phyloP scores from a whole-genome alignment of 2,329 filamentous ascomycete species.

The Botrytis sinoallii region DNA sequence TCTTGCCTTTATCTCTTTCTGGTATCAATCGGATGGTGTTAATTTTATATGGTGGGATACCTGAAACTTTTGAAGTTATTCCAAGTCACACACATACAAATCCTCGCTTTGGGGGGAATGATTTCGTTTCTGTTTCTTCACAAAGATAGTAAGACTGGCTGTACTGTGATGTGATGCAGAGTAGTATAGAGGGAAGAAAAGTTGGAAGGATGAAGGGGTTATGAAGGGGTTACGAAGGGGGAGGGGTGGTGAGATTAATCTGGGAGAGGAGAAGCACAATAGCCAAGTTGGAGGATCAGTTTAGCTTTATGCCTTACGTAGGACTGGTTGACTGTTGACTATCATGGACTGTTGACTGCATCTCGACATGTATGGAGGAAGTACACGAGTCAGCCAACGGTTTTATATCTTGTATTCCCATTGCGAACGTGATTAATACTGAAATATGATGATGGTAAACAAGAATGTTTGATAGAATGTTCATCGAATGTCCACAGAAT shows the following conservation, averaged over 20 bases:
- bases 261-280: background rate
- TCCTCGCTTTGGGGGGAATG: background rate
- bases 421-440: background rate
- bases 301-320: background rate
- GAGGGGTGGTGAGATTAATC: background rate
- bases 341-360: background rate
- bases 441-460: background rate
- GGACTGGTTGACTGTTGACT: conserved; percentile 1
- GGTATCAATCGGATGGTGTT: background rate
- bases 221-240: background rate
- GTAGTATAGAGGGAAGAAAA: background rate
- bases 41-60: background rate
- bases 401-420: background rate
- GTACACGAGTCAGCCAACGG: background rate
- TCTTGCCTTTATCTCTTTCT: background rate
- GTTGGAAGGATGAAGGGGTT: background rate
- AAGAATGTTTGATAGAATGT: background rate
- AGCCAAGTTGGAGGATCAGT: conserved; percentile 1
- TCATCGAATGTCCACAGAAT: background rate
- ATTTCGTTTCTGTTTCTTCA: background rate
- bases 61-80: background rate
- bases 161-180: background rate
- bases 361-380: background rate
- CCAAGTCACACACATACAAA: background rate
- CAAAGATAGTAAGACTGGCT: background rate